Percentiles rank a stretch among this genome's conserved stretches.
These are phyloP conservation scores for Dothistroma septosporum DNA, from an alignment of 2,329 filamentous ascomycete genomes.

Conservation along the genomic window DNA sequence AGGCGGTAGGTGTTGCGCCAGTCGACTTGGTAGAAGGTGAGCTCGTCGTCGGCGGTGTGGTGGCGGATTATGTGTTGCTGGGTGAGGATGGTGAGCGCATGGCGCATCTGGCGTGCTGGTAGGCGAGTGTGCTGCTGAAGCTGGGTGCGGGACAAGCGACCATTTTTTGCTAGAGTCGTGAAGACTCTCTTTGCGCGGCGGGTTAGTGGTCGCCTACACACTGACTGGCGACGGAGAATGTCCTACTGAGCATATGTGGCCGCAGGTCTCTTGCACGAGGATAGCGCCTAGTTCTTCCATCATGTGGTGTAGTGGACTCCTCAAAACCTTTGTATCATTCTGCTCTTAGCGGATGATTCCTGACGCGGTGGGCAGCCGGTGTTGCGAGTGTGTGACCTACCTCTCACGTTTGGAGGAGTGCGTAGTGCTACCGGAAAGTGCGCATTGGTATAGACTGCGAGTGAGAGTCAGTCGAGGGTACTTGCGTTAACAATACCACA, in stretches of 20 bases:
- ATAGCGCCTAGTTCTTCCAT: conserved; percentile 83
- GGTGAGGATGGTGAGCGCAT: conserved; percentile 77
- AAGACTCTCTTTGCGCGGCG: conserved; percentile 68
- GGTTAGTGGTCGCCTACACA: conserved; percentile 7
- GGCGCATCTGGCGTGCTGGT: conserved; percentile 68
- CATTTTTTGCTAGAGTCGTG: conserved; percentile 69
- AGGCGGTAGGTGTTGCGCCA: conserved; percentile 75
- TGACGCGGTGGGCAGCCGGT: background rate
- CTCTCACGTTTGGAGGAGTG: conserved; percentile 36
- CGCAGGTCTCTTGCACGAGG: conserved; percentile 82
- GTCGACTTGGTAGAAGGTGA: conserved; percentile 79
- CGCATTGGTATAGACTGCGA: conserved; percentile 28
- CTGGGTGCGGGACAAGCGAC: conserved; percentile 67
- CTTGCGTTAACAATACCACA: background rate
- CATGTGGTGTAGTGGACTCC: conserved; percentile 54
- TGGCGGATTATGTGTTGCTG: conserved; percentile 64
- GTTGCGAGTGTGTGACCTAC: conserved; percentile 12
- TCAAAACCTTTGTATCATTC: conserved; percentile 10
- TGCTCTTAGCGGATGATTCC: conserved; percentile 10
- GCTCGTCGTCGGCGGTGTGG: conserved; percentile 52
- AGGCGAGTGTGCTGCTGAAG: conserved; percentile 70
- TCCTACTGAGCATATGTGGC: conserved; percentile 85
- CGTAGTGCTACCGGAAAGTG: conserved; percentile 28
- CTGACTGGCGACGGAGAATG: conserved; percentile 1
- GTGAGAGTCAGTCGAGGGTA: background rate